Conservation (phyloP, 225 moss, liverwort and hornwort species). For the Antitrichia curtipendula region DNA sequence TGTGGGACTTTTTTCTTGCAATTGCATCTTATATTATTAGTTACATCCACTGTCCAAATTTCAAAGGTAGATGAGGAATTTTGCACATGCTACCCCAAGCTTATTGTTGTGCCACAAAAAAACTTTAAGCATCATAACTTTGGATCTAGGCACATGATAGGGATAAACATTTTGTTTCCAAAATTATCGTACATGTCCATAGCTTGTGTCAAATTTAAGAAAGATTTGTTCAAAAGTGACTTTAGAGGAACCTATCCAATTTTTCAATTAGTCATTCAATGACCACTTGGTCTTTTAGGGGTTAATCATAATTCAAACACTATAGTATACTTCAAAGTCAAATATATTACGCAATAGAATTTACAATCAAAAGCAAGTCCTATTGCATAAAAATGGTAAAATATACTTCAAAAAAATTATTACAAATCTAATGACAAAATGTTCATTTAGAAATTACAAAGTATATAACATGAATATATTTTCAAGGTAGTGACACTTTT, state of each 20-base stretch:
- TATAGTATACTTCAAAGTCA: background rate
- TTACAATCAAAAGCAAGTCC: background rate
- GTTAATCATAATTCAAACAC: too few species aligned
- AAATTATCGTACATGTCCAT: background rate
- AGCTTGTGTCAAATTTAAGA: background rate
- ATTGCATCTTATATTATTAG: background rate
- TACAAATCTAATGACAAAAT: background rate
- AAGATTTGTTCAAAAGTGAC: background rate
- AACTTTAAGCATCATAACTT: background rate
- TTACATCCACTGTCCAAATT: background rate
- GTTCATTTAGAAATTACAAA: background rate
- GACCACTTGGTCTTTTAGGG: background rate
- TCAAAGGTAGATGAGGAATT: background rate
- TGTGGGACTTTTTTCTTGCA: background rate
- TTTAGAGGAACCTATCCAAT: background rate
- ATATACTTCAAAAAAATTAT: background rate
- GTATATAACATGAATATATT: too few species aligned
- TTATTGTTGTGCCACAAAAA: accelerated
- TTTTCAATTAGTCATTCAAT: background rate
- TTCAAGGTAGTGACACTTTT: too few species aligned
- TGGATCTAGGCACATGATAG: accelerated
- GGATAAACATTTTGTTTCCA: background rate
- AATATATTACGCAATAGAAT: background rate
- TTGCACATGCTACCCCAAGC: background rate
- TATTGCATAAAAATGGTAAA: background rate